These are phyloP conservation scores for Rhexocercosporidium sp. DNA, from an alignment of 2,329 filamentous ascomycete species.

Conservation along the genomic window DNA sequence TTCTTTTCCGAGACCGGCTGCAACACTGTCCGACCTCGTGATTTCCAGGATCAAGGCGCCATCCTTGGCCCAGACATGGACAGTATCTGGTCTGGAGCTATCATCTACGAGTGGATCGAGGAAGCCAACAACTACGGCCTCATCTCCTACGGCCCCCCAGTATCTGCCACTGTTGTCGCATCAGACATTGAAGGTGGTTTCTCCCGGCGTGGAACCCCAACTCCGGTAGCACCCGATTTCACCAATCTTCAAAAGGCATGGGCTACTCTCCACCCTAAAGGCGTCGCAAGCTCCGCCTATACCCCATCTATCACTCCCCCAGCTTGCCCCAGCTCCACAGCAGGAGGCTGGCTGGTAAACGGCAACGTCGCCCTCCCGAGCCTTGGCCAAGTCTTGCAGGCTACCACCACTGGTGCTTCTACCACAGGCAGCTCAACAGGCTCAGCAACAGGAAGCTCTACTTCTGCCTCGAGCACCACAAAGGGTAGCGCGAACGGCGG, in stretches of 20 bases:
- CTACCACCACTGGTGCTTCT: conserved; percentile 40
- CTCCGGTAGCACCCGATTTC: conserved; percentile 77
- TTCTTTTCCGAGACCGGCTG: conserved; percentile 92
- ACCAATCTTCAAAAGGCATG: conserved; percentile 77
- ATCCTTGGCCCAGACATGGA: conserved; percentile 79
- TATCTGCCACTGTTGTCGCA: conserved; percentile 57
- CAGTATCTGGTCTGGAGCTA: conserved; percentile 73
- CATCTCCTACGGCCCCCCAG: conserved; percentile 72
- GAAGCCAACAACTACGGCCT: conserved; percentile 85
- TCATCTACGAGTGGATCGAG: conserved; percentile 90
- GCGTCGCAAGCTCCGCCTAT: conserved; percentile 71
- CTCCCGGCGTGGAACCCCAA: conserved; percentile 74
- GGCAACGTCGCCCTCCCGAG: conserved; percentile 72
- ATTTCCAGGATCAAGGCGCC: conserved; percentile 74
- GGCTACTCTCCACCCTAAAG: conserved; percentile 72
- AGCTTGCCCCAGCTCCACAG: conserved; percentile 72
- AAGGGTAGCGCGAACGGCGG: conserved; percentile 51
- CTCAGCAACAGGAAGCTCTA: conserved; percentile 23
- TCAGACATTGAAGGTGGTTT: conserved; percentile 67
- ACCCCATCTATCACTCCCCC: conserved; percentile 66
- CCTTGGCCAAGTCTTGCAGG: conserved; percentile 23
- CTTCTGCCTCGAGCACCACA: conserved; percentile 43
- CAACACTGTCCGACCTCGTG: conserved; percentile 66
- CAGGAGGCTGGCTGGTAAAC: conserved; percentile 73
- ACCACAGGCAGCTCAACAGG: conserved; percentile 41